Percentiles rank a stretch among this genome's conserved stretches.
Evolutionary conservation across 2,329 filamentous ascomycete genomes (phyloP).

Genomic region (Aspergillus tanneri): DNA sequence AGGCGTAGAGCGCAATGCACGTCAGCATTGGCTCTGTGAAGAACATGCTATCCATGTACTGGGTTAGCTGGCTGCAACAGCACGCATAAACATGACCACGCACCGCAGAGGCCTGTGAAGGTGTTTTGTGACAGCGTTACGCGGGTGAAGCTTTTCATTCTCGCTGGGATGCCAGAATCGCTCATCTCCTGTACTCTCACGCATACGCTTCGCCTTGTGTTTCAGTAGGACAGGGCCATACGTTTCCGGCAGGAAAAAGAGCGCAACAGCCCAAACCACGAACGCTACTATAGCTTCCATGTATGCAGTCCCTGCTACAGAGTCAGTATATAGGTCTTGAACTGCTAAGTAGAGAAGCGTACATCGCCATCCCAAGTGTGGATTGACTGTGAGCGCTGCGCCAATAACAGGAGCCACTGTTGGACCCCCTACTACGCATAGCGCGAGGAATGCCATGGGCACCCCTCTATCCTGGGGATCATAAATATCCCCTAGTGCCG

Average conservation of each 20-base stretch:
- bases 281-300: conserved; percentile 44
- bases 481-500: conserved; percentile 48
- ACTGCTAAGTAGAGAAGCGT: not conserved
- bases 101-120: conserved; percentile 39
- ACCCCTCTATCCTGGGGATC: conserved; percentile 38
- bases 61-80: not conserved
- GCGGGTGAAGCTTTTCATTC: conserved; percentile 41
- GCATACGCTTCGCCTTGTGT: conserved; percentile 38
- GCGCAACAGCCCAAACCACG: conserved; percentile 24
- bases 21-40: conserved; percentile 50
- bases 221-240: conserved; percentile 44
- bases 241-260: conserved; percentile 40
- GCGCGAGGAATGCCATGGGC: conserved; percentile 41
- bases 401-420: conserved; percentile 47
- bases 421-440: conserved; percentile 44
- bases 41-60: conserved; percentile 38
- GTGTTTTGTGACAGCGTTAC: conserved; percentile 45
- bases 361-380: conserved; percentile 22
- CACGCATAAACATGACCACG: not conserved
- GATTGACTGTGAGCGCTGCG: conserved; percentile 35
- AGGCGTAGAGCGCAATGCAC: conserved; percentile 46
- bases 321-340: not conserved
- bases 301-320: conserved; percentile 38
- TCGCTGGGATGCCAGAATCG: conserved; percentile 50
- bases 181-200: conserved; percentile 42